A percentile compares a stretch with the other conserved stretches of the same genome.
Evolutionary conservation across 495 filamentous ascomycete genomes (phyloP).

Genomic region (Aeminium ludgeri): DNA sequence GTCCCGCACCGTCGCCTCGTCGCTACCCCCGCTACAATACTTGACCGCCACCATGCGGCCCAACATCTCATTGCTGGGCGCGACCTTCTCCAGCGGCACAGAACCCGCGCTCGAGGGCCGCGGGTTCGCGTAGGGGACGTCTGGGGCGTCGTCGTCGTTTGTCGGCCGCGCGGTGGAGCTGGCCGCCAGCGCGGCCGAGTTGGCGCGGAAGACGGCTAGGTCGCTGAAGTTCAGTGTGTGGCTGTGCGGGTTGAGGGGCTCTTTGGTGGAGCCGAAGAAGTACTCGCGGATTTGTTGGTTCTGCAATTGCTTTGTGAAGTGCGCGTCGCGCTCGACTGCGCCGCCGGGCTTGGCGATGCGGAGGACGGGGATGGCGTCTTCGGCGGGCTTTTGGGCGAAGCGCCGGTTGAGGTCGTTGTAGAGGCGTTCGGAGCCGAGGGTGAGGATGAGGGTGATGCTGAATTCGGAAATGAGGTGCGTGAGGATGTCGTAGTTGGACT

Average conservation of each 20-base stretch:
- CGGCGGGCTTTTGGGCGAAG: conserved; percentile 45
- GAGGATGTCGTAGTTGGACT: conserved; percentile 51
- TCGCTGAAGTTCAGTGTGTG: conserved; percentile 60
- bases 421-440: conserved; percentile 69
- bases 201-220: conserved; percentile 46
- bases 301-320: conserved; percentile 51
- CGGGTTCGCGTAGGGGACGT: conserved; percentile 19
- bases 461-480: conserved; percentile 79
- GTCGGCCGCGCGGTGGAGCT: not conserved
- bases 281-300: conserved; percentile 73
- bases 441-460: conserved; percentile 42
- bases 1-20: conserved; percentile 54
- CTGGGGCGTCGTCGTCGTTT: conserved; percentile 5
- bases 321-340: conserved; percentile 61
- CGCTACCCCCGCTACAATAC: conserved; percentile 24
- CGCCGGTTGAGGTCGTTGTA: conserved; percentile 60
- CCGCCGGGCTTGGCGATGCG: conserved; percentile 77
- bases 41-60: conserved; percentile 68
- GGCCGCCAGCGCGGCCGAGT: not conserved
- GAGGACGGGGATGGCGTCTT: conserved; percentile 52
- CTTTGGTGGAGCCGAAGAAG: conserved; percentile 72
- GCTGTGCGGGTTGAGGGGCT: conserved; percentile 69
- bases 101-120: conserved; percentile 21
- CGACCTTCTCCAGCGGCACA: conserved; percentile 34
- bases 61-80: conserved; percentile 42